Evolutionary conservation across 1,284 basidiomycete genomes (phyloP).

Genomic region (Irpex sp.): DNA sequence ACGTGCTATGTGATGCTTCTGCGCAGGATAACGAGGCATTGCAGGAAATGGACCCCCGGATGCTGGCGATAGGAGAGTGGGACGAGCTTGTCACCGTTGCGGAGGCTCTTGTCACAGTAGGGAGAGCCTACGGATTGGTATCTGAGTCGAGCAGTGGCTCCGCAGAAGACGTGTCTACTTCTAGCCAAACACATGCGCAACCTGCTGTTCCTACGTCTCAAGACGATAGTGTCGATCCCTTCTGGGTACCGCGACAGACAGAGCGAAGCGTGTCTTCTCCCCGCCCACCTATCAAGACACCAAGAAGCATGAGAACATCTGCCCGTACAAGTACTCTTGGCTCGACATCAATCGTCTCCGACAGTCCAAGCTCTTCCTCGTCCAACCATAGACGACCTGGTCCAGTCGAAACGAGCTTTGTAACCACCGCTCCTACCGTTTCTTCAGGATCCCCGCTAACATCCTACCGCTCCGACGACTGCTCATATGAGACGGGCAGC

Average conservation of each 20-base stretch:
- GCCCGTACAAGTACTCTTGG: neutral
- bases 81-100: conserved; percentile 60
- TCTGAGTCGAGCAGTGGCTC: conserved; percentile 11
- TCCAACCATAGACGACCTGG: neutral
- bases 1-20: conserved; percentile 38
- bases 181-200: neutral
- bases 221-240: neutral
- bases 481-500: neutral
- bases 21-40: conserved; percentile 49
- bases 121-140: conserved; percentile 38
- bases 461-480: neutral
- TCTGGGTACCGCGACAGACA: neutral
- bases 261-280: neutral
- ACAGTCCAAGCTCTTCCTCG: neutral
- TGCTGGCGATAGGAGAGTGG: conserved; percentile 54
- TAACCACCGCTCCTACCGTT: neutral
- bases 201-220: neutral
- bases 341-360: neutral
- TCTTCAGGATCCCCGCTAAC: conserved; percentile 8
- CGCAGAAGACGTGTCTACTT: neutral
- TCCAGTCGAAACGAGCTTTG: neutral
- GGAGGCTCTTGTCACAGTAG: conserved; percentile 61
- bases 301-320: neutral
- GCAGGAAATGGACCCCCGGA: conserved; percentile 53
- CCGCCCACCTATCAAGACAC: neutral